phyloP scores from a whole-genome alignment of 331 rosid genomes.

The Telfairia occidentalis region DNA sequence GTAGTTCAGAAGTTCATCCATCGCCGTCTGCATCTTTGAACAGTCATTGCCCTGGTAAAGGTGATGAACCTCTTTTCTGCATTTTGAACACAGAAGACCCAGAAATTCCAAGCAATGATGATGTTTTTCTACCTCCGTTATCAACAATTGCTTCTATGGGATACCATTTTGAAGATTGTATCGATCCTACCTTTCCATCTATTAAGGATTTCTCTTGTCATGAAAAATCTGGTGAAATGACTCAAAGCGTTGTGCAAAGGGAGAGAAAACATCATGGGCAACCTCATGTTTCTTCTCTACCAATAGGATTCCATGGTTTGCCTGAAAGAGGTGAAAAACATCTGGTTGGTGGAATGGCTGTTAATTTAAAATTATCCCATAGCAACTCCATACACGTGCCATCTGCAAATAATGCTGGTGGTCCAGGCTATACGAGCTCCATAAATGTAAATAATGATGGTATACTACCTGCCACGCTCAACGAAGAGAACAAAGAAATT shows the following conservation, averaged over 20 bases:
- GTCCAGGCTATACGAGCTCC: slow-evolving; percentile 23
- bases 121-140: slow-evolving; percentile 47
- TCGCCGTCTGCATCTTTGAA: slow-evolving; percentile 36
- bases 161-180: slow-evolving; percentile 21
- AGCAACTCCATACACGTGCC: slow-evolving; percentile 22
- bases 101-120: slow-evolving; percentile 75
- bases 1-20: slow-evolving; percentile 25
- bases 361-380: slow-evolving; percentile 29
- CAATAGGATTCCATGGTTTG: slow-evolving; percentile 26
- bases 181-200: slow-evolving; percentile 28
- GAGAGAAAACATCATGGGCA: slow-evolving; percentile 35
- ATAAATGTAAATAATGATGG: slow-evolving; percentile 24
- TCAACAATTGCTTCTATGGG: slow-evolving; percentile 21
- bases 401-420: slow-evolving; percentile 27
- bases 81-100: slow-evolving; percentile 53
- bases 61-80: slow-evolving; percentile 43
- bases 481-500: slow-evolving; percentile 29
- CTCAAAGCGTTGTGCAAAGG: slow-evolving; percentile 27
- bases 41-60: slow-evolving; percentile 35
- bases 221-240: slow-evolving; percentile 29
- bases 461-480: slow-evolving; percentile 20
- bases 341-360: slow-evolving; percentile 28
- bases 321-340: slow-evolving; percentile 23
- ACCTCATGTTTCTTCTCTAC: slow-evolving; percentile 32
- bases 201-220: slow-evolving; percentile 25